A percentile compares a stretch with the other conserved stretches of the same genome.
phyloP scores from a whole-genome alignment of 2,329 filamentous ascomycete species.

The Aspergillus sp. region DNA sequence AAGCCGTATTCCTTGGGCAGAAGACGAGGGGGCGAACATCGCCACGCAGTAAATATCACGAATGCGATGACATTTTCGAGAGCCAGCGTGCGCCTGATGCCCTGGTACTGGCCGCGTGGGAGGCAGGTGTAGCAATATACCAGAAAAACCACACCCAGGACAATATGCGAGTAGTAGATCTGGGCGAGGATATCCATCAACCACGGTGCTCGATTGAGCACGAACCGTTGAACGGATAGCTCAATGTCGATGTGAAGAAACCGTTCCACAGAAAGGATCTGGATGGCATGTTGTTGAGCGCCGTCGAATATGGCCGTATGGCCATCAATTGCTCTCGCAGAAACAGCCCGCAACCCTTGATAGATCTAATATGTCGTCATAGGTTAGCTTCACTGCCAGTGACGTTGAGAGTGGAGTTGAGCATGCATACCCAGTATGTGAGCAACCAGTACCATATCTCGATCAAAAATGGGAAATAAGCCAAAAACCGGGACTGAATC shows the following conservation, averaged over 20 bases:
- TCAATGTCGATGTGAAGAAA: conserved; percentile 38
- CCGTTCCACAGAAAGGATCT: conserved; percentile 37
- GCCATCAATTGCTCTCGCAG: conserved; percentile 37
- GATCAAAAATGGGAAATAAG: conserved; percentile 24
- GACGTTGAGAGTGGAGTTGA: conserved; percentile 1
- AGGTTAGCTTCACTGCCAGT: background rate
- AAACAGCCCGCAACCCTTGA: conserved; percentile 41
- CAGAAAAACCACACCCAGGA: conserved; percentile 43
- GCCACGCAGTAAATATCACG: conserved; percentile 43
- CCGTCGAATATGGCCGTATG: conserved; percentile 34
- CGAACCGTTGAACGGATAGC: conserved; percentile 34
- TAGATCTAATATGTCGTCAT: conserved; percentile 26
- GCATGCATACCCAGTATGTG: conserved; percentile 23
- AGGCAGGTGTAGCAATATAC: conserved; percentile 46
- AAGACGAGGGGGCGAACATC: conserved; percentile 47
- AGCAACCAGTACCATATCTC: conserved; percentile 31
- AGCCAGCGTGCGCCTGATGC: conserved; percentile 46
- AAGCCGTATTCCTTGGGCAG: conserved; percentile 42
- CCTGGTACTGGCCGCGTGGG: conserved; percentile 34
- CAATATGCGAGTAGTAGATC: conserved; percentile 46
- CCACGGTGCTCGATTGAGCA: conserved; percentile 32
- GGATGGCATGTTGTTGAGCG: conserved; percentile 38
- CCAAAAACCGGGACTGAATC: conserved; percentile 18
- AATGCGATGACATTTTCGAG: conserved; percentile 47
- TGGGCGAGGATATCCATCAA: conserved; percentile 38